phyloP scores from a whole-genome alignment of 2,329 filamentous ascomycete species.

The Colletotrichum sp. region DNA sequence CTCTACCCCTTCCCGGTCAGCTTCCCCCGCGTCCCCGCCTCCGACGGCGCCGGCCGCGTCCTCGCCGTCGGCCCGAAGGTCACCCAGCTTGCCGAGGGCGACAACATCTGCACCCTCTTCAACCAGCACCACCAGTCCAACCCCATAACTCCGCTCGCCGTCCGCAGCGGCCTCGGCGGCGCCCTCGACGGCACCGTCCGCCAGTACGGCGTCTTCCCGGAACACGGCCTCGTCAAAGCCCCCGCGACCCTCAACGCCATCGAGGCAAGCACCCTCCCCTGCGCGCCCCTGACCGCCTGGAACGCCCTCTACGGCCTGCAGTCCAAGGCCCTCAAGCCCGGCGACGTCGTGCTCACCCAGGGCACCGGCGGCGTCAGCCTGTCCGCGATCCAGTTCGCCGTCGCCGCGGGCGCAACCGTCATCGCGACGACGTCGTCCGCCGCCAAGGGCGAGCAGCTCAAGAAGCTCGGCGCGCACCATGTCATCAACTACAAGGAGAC shows the following conservation, averaged over 20 bases:
- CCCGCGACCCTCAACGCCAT: slow-evolving; percentile 58
- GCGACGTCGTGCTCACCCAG: slow-evolving; percentile 66
- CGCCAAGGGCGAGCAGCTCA: slow-evolving; percentile 46
- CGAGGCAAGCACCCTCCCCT: slow-evolving; percentile 62
- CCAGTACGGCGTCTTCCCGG: slow-evolving; percentile 69
- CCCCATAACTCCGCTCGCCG: slow-evolving; percentile 33
- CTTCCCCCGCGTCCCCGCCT: slow-evolving; percentile 51
- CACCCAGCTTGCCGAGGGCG: slow-evolving; percentile 53
- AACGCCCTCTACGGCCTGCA: slow-evolving; percentile 66
- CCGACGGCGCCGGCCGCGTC: slow-evolving; percentile 59
- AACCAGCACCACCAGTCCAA: slow-evolving; percentile 58
- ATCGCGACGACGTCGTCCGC: slow-evolving; percentile 52
- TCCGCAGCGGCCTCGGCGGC: slow-evolving; percentile 68
- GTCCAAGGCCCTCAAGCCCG: slow-evolving; percentile 51
- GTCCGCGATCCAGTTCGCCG: slow-evolving; percentile 65
- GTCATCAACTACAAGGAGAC: slow-evolving; percentile 55
- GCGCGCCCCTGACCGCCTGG: slow-evolving; percentile 69
- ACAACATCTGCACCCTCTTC: slow-evolving; percentile 66
- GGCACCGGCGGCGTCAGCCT: slow-evolving; percentile 74
- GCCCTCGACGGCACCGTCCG: slow-evolving; percentile 70
- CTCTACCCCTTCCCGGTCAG: slow-evolving; percentile 48
- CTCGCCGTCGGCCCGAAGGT: slow-evolving; percentile 54
- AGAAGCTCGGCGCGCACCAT: slow-evolving; percentile 52
- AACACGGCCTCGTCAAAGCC: slow-evolving; percentile 68
- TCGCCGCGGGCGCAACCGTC: slow-evolving; percentile 51